Evolutionary conservation across 345 rosid species (phyloP), one percentile per base, ranked within the genome.

Genomic region (Brassica incana): DNA sequence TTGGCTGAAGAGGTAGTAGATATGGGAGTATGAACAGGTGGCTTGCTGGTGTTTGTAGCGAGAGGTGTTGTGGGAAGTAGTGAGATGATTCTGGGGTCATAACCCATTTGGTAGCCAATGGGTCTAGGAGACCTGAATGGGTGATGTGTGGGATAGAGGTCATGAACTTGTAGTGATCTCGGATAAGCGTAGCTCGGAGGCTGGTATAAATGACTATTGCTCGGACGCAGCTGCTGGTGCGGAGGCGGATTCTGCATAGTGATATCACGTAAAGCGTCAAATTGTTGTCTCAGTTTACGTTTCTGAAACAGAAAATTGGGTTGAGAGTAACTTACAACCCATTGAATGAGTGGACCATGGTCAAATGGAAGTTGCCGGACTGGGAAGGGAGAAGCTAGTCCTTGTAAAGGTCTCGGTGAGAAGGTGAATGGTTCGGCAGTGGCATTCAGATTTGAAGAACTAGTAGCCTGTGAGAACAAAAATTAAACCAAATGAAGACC

Each of bases 341-440:
- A 35, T 60, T 5, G 74, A 10, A 58, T 58, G 38, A 10, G 78
- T 1, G 56, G 78, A 61, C 20, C 29, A 43, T 45, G 80, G 52
- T 56, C 69, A 77, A 8, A 56, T 54, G 50, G 61, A 14, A 16
- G 50, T 72, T 67, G 78, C 69, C 25, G 78, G 20, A 29, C 15
- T 67, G 74, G 66, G 18, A 62, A 5, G 18, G 82, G 65, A 79
- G 74, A 60, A 79, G 70, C 48, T 67, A 25, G 70, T 25, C n/a
- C 52, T 61, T 6, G 45, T 29, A 61, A 9, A 63, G 77, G 18
- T 45, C 30, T 45, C 2, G 82, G 70, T 69, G 16, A 61, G 23
- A 68, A 43, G 70, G 45, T 69, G 66, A 79, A 74, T 61, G 82
- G 78, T 16, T 79, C 48, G 27, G 82, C 78, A 74, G 75, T 11